Base-by-base conservation (phyloP, 139 green algal genomes). In the Medakamo hakoo region DNA sequence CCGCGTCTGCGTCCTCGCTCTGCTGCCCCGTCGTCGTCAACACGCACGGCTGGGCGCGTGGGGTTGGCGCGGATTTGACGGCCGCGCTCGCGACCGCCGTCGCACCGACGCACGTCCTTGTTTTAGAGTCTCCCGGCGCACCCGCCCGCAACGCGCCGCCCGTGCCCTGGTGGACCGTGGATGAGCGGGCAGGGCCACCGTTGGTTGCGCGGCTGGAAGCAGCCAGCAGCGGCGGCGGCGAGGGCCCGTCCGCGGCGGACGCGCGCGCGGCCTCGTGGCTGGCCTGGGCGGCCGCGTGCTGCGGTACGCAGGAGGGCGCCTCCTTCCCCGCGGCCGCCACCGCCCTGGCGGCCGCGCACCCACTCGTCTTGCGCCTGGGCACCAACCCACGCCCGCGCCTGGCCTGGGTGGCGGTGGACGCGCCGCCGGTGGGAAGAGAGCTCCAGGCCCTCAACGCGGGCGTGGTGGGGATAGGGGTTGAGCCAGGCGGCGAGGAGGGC, bases 11-110 rank as follows among this genome's bases (percentile, higher is more conserved):
- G 57, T 40, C 4, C 55, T 67, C 24, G 60, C 30, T 20, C 27
- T 27, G 52, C 40, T 64, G 32, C 71, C 71, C 23, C 83, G 61
- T 95, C 30, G 76, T 95, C 16, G 64, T 94, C 63, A 95, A 95
- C 68, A 90, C 81, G 3, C 78, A 83, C 60, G 88, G 88, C 63
- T 95, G 88, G 86, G 70, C 93, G 30, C 72, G 80, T 57, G 86
- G 87, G 0, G 26, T 90, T 5, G 87, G 87, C 1, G 72, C 86
- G 32, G 85, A 94, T 52, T 9, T 16, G 16, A 52, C 40, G 9
- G 40, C 40, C 9, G 40, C 40, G 9, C 40, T 52, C 9, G 9
- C 16, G 40, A 21, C 40, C 40, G 9, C 40, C 9, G 9, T 52
- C 40, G 40, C 40, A 9, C 40, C 40, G 9, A 52, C 40, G 9